phyloP scores from a whole-genome alignment of 176 grass and related monocot genomes.

The Musa itinerans region DNA sequence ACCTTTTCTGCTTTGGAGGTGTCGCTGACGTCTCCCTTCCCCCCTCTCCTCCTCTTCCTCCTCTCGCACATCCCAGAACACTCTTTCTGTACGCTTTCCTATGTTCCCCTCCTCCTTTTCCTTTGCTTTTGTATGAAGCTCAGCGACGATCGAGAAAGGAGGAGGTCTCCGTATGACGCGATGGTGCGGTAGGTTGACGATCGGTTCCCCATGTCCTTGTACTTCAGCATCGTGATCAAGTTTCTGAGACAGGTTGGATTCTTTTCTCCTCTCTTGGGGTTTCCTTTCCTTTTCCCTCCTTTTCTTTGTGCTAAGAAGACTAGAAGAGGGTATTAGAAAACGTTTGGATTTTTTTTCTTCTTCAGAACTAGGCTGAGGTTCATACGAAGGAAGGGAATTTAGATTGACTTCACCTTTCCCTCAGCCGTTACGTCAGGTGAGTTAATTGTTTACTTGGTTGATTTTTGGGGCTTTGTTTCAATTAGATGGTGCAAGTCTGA shows the following conservation, averaged over 20 bases:
- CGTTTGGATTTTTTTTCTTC: neutral
- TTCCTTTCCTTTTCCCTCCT: neutral
- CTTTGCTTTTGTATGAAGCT: neutral
- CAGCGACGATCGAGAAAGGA: neutral
- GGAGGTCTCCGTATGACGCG: neutral
- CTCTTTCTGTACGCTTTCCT: neutral
- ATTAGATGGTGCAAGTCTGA: neutral
- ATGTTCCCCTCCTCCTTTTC: neutral
- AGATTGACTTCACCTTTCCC: neutral
- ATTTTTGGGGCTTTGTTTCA: neutral
- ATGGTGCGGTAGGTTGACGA: neutral
- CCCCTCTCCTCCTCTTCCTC: neutral
- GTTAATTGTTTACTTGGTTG: neutral
- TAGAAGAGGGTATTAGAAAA: too few species aligned
- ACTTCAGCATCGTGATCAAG: neutral
- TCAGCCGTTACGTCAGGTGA: neutral
- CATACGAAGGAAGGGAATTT: conserved; percentile 8
- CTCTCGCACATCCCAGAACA: too few species aligned
- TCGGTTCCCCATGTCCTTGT: conserved; percentile 9
- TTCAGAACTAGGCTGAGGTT: neutral
- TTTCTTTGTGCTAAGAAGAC: neutral
- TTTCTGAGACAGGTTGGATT: neutral
- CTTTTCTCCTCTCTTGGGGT: too few species aligned
- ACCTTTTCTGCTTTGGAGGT: neutral
- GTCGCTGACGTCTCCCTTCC: neutral